Percentiles rank a stretch among this genome's conserved stretches.
These are phyloP conservation scores for Cyberlindnera xishuangbannaensis DNA, from an alignment of 805 yeast species.

Conservation along the genomic window DNA sequence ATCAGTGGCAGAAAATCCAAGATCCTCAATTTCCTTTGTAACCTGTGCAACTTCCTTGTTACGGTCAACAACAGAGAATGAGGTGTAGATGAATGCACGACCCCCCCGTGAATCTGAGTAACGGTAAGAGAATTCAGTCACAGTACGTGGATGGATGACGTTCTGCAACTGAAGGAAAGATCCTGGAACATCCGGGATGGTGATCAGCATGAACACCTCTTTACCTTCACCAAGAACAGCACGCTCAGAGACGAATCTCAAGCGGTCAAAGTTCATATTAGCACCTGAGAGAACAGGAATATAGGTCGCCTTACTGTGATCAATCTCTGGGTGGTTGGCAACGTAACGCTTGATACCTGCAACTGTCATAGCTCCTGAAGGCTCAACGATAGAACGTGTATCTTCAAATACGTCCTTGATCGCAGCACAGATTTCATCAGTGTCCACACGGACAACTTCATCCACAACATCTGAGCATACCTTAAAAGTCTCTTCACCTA, in stretches of 20 bases:
- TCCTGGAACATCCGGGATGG: constrained; percentile 92
- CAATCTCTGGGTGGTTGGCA: constrained; percentile 58
- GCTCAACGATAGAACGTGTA: constrained; percentile 90
- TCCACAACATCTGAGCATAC: constrained; percentile 76
- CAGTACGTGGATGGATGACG: constrained; percentile 78
- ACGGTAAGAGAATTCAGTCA: constrained; percentile 94
- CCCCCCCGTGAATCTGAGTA: constrained; percentile 41
- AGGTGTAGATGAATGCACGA: constrained; percentile 77
- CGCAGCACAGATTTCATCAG: constrained; percentile 96
- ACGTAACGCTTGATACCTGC: constrained; percentile 91
- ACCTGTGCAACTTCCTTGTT: constrained; percentile 67
- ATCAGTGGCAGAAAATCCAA: constrained; percentile 73
- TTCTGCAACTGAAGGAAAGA: constrained; percentile 74
- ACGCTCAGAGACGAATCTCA: constrained; percentile 93
- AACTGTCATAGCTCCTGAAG: constrained; percentile 94
- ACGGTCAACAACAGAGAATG: constrained; percentile 78
- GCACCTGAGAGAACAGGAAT: constrained; percentile 93
- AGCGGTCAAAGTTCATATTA: constrained; percentile 94
- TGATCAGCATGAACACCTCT: constrained; percentile 86
- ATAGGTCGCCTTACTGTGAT: constrained; percentile 64
- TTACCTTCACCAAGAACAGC: constrained; percentile 98
- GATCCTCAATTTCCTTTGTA: constrained; percentile 46
- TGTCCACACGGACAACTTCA: constrained; percentile 76
- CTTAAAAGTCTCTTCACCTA: constrained; percentile 90
- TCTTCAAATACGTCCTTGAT: constrained; percentile 96